Conservation (phyloP, 75 land plant species). For the Sequoia sempervirens region DNA sequence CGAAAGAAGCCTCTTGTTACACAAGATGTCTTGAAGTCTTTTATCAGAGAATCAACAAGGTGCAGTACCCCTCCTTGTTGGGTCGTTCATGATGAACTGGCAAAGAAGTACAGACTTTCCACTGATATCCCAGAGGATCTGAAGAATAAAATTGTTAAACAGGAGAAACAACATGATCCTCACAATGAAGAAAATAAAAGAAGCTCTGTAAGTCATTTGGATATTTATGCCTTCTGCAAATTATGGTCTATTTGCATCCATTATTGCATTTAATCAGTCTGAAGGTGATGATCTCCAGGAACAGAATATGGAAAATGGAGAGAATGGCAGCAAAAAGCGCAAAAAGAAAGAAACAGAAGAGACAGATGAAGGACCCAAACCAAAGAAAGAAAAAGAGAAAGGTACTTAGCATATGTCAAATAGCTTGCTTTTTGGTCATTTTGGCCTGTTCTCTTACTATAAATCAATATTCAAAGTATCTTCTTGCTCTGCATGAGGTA, state of each 20-base stretch:
- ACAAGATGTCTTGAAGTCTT: constrained; percentile 58
- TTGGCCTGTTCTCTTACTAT: not conserved
- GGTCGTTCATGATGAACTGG: constrained; percentile 69
- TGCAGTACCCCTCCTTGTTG: constrained; percentile 76
- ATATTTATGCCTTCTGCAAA: not conserved
- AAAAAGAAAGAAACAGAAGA: constrained; percentile 14
- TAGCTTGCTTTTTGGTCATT: not conserved
- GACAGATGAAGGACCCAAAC: constrained; percentile 11
- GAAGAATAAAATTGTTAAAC: constrained; percentile 13
- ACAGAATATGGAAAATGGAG: constrained; percentile 13
- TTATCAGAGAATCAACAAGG: constrained; percentile 74
- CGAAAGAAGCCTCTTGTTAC: constrained; percentile 73
- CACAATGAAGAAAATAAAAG: constrained; percentile 15
- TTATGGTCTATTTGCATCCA: not conserved
- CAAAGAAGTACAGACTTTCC: constrained; percentile 55
- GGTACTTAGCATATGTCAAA: constrained; percentile 8
- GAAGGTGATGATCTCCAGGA: constrained; percentile 12
- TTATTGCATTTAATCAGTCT: not conserved
- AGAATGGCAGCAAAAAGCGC: constrained; percentile 15
- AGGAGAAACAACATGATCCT: constrained; percentile 5
- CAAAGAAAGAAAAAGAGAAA: constrained; percentile 18
- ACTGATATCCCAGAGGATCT: constrained; percentile 54
- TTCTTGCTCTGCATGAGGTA: not conserved
- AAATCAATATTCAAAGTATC: not conserved
- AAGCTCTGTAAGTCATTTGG: constrained; percentile 17